phyloP scores from a whole-genome alignment of 371 early-diverging fungal species.

The Mortierella sp. region DNA sequence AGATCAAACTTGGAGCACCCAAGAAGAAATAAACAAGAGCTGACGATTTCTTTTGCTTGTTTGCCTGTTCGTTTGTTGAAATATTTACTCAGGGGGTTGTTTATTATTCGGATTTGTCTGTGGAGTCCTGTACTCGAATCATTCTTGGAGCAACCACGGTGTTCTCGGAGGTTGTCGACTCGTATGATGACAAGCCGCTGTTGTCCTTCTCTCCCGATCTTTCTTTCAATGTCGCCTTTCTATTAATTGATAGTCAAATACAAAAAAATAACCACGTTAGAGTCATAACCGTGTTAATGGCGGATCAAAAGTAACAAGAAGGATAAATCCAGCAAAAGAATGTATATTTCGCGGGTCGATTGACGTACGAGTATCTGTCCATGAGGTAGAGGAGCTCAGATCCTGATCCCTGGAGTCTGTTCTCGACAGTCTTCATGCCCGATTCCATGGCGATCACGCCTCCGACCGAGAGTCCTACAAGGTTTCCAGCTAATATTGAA shows the following conservation, averaged over 20 bases:
- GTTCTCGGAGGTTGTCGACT: neutral
- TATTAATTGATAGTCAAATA: neutral
- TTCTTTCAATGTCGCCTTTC: constrained; percentile 12
- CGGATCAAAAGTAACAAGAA: neutral
- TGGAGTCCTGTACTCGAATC: constrained; percentile 14
- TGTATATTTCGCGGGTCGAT: neutral
- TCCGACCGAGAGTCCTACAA: constrained; percentile 36
- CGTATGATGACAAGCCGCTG: neutral
- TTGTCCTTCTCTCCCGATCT: constrained; percentile 10
- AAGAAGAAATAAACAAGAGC: neutral
- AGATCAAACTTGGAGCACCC: constrained; percentile 40
- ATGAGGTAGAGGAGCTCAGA: constrained; percentile 52
- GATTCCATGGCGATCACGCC: constrained; percentile 51
- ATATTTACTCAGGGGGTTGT: neutral
- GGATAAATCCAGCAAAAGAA: neutral
- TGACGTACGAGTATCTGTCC: constrained; percentile 52
- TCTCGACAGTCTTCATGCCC: constrained; percentile 46
- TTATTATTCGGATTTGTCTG: neutral
- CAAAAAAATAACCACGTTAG: neutral
- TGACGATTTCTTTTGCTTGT: too few species aligned
- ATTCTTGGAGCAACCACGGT: neutral
- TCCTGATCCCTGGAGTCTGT: constrained; percentile 37
- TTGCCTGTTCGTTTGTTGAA: too few species aligned
- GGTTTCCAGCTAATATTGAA: constrained; percentile 31
- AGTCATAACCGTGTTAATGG: neutral